Conservation (phyloP, 2,329 filamentous ascomycete species). For the Phyllosticta citrichinensis region DNA sequence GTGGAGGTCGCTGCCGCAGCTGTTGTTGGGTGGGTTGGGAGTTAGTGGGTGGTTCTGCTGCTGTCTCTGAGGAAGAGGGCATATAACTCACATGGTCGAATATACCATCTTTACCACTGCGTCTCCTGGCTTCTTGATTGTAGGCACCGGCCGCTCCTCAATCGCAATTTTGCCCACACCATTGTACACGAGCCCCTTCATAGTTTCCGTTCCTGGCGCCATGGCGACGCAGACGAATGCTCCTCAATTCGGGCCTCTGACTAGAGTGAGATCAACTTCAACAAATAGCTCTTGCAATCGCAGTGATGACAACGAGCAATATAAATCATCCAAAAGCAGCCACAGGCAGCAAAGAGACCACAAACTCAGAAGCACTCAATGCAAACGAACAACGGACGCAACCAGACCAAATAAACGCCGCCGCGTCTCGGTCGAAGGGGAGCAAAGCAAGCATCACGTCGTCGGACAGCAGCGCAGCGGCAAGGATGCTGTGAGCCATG, state of each 20-base stretch:
- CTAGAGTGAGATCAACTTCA: not conserved
- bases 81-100: conserved; percentile 9
- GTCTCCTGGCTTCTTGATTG: conserved; percentile 34
- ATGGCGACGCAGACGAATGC: not conserved
- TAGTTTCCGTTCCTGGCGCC: not conserved
- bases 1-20: conserved; percentile 46
- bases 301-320: not conserved
- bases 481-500: not conserved
- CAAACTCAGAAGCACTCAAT: too few species aligned
- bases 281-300: not conserved
- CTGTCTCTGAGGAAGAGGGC: not conserved
- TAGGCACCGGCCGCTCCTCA: conserved; percentile 11
- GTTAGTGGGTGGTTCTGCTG: conserved; percentile 17
- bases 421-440: not conserved
- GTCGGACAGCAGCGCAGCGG: not conserved
- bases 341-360: not conserved
- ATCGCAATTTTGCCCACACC: conserved; percentile 7
- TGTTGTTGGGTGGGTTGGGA: conserved; percentile 34
- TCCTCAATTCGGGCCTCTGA: not conserved
- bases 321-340: too few species aligned
- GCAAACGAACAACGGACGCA: not conserved
- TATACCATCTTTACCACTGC: conserved; percentile 34
- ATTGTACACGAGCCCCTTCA: conserved; percentile 14
- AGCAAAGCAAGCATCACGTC: not conserved
- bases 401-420: not conserved